These are phyloP conservation scores for Diplodia mutila DNA, from an alignment of 2,329 filamentous ascomycete species.

Conservation along the genomic window DNA sequence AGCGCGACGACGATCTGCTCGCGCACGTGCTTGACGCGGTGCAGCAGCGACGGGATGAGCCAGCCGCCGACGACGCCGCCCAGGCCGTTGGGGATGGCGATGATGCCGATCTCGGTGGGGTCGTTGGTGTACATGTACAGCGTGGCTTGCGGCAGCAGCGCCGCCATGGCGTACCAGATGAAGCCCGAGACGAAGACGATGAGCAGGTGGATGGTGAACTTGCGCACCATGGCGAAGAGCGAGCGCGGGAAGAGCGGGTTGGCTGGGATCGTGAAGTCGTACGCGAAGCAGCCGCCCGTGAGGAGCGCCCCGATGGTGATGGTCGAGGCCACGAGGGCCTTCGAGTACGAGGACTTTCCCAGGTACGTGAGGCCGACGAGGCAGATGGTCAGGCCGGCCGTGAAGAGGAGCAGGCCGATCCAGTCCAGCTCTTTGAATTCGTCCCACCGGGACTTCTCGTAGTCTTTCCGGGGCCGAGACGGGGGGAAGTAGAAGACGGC, in stretches of 20 bases:
- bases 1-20: slow-evolving; percentile 32
- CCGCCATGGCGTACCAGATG: slow-evolving; percentile 36
- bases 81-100: slow-evolving; percentile 31
- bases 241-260: slow-evolving; percentile 38
- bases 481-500: slow-evolving; percentile 55
- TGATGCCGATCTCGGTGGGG: slow-evolving; percentile 32
- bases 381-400: slow-evolving; percentile 50
- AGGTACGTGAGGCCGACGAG: slow-evolving; percentile 54
- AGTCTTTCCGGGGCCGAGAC: slow-evolving; percentile 44
- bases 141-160: slow-evolving; percentile 32
- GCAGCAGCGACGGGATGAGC: slow-evolving; percentile 30
- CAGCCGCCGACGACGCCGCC: slow-evolving; percentile 31
- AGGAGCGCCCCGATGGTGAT: slow-evolving; percentile 33
- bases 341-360: slow-evolving; percentile 39
- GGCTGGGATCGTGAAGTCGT: slow-evolving; percentile 31
- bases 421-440: slow-evolving; percentile 49
- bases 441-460: slow-evolving; percentile 35
- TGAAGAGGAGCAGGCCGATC: slow-evolving; percentile 52
- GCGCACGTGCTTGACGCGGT: slow-evolving; percentile 32
- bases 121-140: slow-evolving; percentile 32
- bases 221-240: slow-evolving; percentile 34
- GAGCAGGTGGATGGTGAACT: slow-evolving; percentile 36
- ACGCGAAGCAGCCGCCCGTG: slow-evolving; percentile 30
- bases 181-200: slow-evolving; percentile 37
- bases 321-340: slow-evolving; percentile 34